Base-by-base conservation (phyloP, 2,329 filamentous ascomycete genomes). In the Thielaviopsis ethacetica region DNA sequence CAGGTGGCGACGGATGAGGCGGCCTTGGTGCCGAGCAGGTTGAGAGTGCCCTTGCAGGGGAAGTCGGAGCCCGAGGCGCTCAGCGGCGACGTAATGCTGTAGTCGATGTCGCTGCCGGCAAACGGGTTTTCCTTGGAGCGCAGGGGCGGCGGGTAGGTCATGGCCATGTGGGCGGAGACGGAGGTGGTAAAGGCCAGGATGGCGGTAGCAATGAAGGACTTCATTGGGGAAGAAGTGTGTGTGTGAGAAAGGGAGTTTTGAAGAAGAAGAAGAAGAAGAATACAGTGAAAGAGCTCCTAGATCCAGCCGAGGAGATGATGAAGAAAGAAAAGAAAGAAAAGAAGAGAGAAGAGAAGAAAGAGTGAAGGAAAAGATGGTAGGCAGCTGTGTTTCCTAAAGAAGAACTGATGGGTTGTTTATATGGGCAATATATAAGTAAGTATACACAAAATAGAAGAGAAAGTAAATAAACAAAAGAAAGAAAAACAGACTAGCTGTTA, bases 61-160 rank as follows among this genome's bases (percentile, higher is more conserved):
- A 81, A 93, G 70, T 90, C 78, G 61, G 75, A 74, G 26, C 84
- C 84, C 61, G 75, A 73, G 21, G 74, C 66, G 1, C 71, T 67
- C 54, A 93, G 76, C 2, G 88, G 88, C 17, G 76, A 75, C 41
- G 82, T 87, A 73, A 88, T 88, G 65, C 78, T 80, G 73, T 85
- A 88, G 72, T 91, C 85, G 67, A 81, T 76, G 58, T 76, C 70
- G 59, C 71, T 71, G 51, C 66, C 65, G 63, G 73, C 69, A 65
- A 74, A 70, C 54, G 74, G 71, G 71, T 81, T 80, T 68, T 68
- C 69, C 70, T 77, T 78, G 65, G 76, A 79, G 59, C 71, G 71
- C 64, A 82, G 71, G 6, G 80, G 79, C 15, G 76, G 63, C 10
- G 80, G 80, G 62, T 69, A 70, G 52, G 66, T 71, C 74, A 81